Conservation (phyloP, 768 basidiomycete genomes). For the Lentinula lateritia region DNA sequence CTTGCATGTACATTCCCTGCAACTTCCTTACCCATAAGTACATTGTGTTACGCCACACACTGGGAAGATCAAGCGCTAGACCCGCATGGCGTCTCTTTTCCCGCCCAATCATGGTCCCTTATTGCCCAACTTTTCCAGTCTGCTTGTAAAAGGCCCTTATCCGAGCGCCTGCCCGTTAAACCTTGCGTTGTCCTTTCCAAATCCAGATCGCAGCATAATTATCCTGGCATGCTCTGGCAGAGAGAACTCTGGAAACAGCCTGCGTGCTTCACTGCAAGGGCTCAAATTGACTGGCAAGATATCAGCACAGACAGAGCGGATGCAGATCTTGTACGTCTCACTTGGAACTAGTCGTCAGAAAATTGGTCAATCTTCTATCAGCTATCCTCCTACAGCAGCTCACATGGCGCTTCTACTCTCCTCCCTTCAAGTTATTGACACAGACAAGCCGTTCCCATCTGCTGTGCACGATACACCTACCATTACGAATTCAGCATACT, state of each 20-base stretch:
- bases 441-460: not conserved
- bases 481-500: not conserved
- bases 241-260: not conserved
- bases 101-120: not conserved
- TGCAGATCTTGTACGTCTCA: not conserved
- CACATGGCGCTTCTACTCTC: constrained; percentile 1
- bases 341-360: not conserved
- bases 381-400: constrained; percentile 1
- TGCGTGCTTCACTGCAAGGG: not conserved
- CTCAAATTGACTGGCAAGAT: not conserved
- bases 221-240: not conserved
- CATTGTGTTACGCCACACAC: not conserved
- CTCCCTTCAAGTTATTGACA: not conserved
- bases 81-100: not conserved
- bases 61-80: not conserved
- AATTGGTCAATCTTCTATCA: not conserved
- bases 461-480: not conserved
- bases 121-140: not conserved
- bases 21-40: too few relatives aligned
- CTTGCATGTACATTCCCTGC: too few relatives aligned
- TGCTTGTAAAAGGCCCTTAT: constrained; percentile 1
- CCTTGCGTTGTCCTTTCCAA: not conserved
- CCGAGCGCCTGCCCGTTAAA: not conserved
- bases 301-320: not conserved
- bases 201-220: not conserved